These are phyloP conservation scores for Euphorbia schlechtendalii DNA, from an alignment of 441 rosid species.

Conservation along the genomic window DNA sequence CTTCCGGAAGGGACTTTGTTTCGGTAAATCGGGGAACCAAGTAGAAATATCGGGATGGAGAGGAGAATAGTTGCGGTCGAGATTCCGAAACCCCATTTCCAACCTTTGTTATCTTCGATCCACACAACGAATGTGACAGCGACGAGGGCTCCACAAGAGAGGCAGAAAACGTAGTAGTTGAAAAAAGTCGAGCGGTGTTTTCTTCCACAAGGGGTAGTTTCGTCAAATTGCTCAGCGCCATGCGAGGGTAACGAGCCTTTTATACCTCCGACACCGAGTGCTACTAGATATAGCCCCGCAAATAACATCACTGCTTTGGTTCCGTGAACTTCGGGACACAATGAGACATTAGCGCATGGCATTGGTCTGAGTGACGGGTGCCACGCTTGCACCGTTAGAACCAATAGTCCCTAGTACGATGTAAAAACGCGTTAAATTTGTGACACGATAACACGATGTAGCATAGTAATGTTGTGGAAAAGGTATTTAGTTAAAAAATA, in stretches of 20 bases:
- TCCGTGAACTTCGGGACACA: slow-evolving; percentile 33
- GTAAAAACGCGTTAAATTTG: no score
- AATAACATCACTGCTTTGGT: slow-evolving; percentile 45
- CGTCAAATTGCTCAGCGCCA: slow-evolving; percentile 91
- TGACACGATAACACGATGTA: no score
- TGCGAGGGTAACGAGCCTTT: slow-evolving; percentile 86
- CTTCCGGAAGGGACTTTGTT: slow-evolving; percentile 62
- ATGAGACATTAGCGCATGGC: slow-evolving; percentile 24
- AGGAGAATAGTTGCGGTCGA: slow-evolving; percentile 61
- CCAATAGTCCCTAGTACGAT: slow-evolving; percentile 44
- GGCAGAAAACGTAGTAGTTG: slow-evolving; percentile 74
- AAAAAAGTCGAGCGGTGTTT: slow-evolving; percentile 76
- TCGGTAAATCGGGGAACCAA: slow-evolving; percentile 60
- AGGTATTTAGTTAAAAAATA: no score
- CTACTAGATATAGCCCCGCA: slow-evolving; percentile 67
- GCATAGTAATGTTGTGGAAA: no score
- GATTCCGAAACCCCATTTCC: slow-evolving; percentile 83
- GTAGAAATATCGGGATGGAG: slow-evolving; percentile 63
- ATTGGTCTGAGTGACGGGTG: slow-evolving; percentile 43
- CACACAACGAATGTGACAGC: slow-evolving; percentile 87
- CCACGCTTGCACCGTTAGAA: slow-evolving; percentile 60
- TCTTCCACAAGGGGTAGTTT: slow-evolving; percentile 54
- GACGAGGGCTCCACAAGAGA: slow-evolving; percentile 71
- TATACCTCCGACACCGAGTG: slow-evolving; percentile 89
- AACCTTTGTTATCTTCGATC: slow-evolving; percentile 89